Percentiles rank a stretch among this genome's conserved stretches.
Conservation (phyloP, 2,329 filamentous ascomycete species). For the Fusarium torreyae region DNA sequence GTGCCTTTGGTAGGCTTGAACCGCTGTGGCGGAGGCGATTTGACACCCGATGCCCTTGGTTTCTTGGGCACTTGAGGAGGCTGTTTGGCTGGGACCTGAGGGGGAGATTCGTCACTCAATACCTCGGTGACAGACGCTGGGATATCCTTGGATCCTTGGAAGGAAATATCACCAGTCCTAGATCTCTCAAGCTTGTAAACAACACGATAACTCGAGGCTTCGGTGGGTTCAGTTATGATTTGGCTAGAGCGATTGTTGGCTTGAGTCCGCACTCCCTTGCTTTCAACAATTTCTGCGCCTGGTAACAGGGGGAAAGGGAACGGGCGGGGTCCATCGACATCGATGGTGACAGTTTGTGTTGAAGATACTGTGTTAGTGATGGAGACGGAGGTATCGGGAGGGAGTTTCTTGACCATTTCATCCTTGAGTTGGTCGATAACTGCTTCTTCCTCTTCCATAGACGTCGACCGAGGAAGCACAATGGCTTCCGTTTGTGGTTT, state of each 20-base stretch:
- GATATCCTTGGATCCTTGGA: slow-evolving; percentile 54
- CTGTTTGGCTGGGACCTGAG: slow-evolving; percentile 20
- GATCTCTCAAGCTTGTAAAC: slow-evolving; percentile 73
- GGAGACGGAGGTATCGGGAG: slow-evolving; percentile 70
- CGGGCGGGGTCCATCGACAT: slow-evolving; percentile 68
- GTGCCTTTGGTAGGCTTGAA: slow-evolving; percentile 18
- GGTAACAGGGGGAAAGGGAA: slow-evolving; percentile 69
- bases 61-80: slow-evolving; percentile 34
- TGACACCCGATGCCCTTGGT: slow-evolving; percentile 6
- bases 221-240: slow-evolving; percentile 42
- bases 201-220: slow-evolving; percentile 64
- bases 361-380: slow-evolving; percentile 72
- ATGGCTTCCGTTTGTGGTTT: slow-evolving; percentile 5
- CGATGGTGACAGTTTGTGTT: slow-evolving; percentile 75
- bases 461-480: not conserved
- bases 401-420: slow-evolving; percentile 69
- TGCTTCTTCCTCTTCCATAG: slow-evolving; percentile 59
- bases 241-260: slow-evolving; percentile 32
- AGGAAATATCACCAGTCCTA: slow-evolving; percentile 61
- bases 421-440: slow-evolving; percentile 62
- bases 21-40: slow-evolving; percentile 33
- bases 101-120: slow-evolving; percentile 41
- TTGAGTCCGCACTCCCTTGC: slow-evolving; percentile 55
- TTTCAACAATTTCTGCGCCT: slow-evolving; percentile 72
- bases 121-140: slow-evolving; percentile 49